Conservation (phyloP, 495 filamentous ascomycete species). For the Hypoxylon rickii region DNA sequence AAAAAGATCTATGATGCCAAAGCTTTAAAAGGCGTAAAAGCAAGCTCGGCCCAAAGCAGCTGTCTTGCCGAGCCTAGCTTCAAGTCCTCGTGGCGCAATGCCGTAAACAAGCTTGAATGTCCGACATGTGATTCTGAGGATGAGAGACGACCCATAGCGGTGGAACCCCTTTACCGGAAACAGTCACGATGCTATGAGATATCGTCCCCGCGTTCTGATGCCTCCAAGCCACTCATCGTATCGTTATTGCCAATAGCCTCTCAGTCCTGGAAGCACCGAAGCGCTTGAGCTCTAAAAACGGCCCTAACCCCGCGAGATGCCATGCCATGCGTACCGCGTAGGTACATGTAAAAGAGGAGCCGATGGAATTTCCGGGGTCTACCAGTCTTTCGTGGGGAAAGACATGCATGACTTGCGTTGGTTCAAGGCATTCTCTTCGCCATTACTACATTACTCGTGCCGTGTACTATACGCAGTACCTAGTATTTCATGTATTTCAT, state of each 20-base stretch:
- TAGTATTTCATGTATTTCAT: neutral
- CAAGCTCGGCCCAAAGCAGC: constrained; percentile 19
- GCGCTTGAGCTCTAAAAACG: neutral
- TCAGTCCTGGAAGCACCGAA: neutral
- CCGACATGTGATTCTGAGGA: constrained; percentile 35
- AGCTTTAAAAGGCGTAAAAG: constrained; percentile 7
- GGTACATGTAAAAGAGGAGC: constrained; percentile 1
- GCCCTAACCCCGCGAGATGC: constrained; percentile 3
- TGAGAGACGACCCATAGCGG: constrained; percentile 14
- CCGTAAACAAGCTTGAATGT: neutral
- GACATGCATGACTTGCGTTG: constrained; percentile 15
- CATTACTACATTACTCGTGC: constrained; percentile 16
- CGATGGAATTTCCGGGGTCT: constrained; percentile 16
- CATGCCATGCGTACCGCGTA: neutral
- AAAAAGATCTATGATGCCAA: neutral
- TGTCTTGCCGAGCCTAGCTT: constrained; percentile 28
- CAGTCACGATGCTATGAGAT: constrained; percentile 14
- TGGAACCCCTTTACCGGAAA: constrained; percentile 10
- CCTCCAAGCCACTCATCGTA: constrained; percentile 22
- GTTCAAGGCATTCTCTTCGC: constrained; percentile 8
- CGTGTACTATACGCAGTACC: constrained; percentile 1
- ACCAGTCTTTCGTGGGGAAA: constrained; percentile 17
- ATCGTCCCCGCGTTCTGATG: neutral
- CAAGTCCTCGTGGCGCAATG: constrained; percentile 9
- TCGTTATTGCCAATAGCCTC: constrained; percentile 22